Evolutionary conservation across 495 filamentous ascomycete genomes (phyloP).

Genomic region (Aspergillus nidulans): DNA sequence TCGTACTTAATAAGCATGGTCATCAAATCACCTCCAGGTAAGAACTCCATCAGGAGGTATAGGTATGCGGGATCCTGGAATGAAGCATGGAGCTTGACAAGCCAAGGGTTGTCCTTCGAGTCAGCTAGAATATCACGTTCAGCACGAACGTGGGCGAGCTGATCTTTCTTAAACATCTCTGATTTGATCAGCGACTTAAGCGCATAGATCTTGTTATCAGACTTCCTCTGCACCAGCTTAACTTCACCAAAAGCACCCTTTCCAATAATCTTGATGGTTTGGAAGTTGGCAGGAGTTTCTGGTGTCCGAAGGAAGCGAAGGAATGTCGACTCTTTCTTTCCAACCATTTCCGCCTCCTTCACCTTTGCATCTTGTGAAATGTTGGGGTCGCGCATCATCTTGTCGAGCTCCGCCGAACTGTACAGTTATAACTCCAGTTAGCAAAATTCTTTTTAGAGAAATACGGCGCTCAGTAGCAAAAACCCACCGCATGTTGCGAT

Average conservation of each 20-base stretch:
- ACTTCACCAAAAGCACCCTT: conserved; percentile 99
- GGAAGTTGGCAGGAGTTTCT: conserved; percentile 87
- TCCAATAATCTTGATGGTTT: conserved; percentile 94
- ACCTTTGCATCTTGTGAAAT: conserved; percentile 71
- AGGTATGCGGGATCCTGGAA: conserved; percentile 95
- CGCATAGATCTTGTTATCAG: conserved; percentile 95
- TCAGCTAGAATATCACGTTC: conserved; percentile 97
- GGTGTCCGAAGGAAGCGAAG: conserved; percentile 91
- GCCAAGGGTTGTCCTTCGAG: conserved; percentile 93
- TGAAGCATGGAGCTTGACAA: conserved; percentile 95
- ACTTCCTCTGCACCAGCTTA: conserved; percentile 90
- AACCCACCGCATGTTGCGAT: conserved; percentile 82
- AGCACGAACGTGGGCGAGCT: conserved; percentile 95
- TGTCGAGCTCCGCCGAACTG: conserved; percentile 87
- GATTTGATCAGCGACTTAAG: conserved; percentile 98
- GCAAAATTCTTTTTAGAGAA: neutral
- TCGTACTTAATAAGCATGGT: conserved; percentile 99
- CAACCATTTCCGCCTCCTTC: conserved; percentile 69
- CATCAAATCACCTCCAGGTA: conserved; percentile 98
- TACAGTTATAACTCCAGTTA: neutral
- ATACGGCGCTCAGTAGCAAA: neutral
- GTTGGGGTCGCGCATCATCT: conserved; percentile 67
- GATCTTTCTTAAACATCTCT: conserved; percentile 99
- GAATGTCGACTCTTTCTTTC: conserved; percentile 83
- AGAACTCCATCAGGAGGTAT: conserved; percentile 99